Evolutionary conservation across 2,329 filamentous ascomycete genomes (phyloP).

Genomic region (Aspergillus bombycis): DNA sequence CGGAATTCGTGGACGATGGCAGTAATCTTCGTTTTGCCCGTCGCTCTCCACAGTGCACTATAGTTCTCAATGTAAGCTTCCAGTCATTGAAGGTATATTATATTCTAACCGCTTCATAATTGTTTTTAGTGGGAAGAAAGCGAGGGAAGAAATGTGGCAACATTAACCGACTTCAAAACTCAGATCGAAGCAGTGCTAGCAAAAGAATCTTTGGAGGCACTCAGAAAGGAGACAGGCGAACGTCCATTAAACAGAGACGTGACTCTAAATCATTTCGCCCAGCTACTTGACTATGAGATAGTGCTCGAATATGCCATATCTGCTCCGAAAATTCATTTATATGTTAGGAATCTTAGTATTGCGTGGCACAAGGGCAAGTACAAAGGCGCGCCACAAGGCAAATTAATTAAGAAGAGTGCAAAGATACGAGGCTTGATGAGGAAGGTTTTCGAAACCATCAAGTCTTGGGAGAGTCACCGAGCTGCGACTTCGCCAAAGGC

Average conservation of each 20-base stretch:
- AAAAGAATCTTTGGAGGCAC: slow-evolving; percentile 27
- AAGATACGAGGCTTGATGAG: slow-evolving; percentile 23
- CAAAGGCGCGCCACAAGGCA: slow-evolving; percentile 20
- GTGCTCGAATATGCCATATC: slow-evolving; percentile 34
- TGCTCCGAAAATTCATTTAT: slow-evolving; percentile 28
- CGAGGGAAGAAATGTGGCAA: slow-evolving; percentile 21
- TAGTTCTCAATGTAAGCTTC: slow-evolving; percentile 35
- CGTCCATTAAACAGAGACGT: slow-evolving; percentile 21
- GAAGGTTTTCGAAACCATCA: slow-evolving; percentile 15
- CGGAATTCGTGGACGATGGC: slow-evolving; percentile 37
- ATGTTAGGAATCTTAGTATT: slow-evolving; percentile 30
- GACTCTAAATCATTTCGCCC: slow-evolving; percentile 32
- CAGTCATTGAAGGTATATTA: slow-evolving; percentile 1
- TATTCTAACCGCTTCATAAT: slow-evolving; percentile 1
- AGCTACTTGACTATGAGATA: slow-evolving; percentile 39
- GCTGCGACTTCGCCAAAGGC: neutral
- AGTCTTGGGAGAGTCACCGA: neutral
- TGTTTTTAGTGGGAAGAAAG: slow-evolving; percentile 30
- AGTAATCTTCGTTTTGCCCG: slow-evolving; percentile 36
- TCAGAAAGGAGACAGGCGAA: slow-evolving; percentile 20
- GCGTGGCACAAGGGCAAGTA: slow-evolving; percentile 22
- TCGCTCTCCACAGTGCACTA: slow-evolving; percentile 17
- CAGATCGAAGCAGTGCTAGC: slow-evolving; percentile 39
- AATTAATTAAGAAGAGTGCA: slow-evolving; percentile 22
- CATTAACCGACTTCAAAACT: slow-evolving; percentile 39